These are phyloP conservation scores for Trichosanthes cucumerina DNA, from an alignment of 306 rosid genomes.

Conservation along the genomic window DNA sequence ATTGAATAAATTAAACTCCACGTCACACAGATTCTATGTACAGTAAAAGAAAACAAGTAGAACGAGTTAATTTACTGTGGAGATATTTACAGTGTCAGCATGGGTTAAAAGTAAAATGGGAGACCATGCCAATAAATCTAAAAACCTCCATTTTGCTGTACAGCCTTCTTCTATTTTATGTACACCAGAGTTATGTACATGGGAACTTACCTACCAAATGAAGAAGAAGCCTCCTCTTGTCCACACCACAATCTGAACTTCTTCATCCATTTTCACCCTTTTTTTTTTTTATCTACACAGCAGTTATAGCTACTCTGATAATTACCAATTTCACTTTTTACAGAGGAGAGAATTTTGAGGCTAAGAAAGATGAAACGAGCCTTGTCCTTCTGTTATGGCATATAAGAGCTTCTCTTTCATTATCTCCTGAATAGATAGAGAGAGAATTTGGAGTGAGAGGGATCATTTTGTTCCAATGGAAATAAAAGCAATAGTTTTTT, in stretches of 20 bases:
- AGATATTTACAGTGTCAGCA: constrained; percentile 8
- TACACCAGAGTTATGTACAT: constrained; percentile 6
- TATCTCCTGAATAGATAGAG: constrained; percentile 47
- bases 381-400: constrained; percentile 94
- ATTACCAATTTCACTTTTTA: constrained; percentile 44
- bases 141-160: constrained; percentile 25
- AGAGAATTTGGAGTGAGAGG: background rate
- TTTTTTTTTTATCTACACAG: constrained; percentile 32
- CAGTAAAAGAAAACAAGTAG: background rate
- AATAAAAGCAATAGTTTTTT: background rate
- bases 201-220: background rate
- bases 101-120: background rate
- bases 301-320: constrained; percentile 41
- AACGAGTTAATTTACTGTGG: background rate
- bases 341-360: background rate
- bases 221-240: constrained; percentile 34
- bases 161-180: constrained; percentile 17
- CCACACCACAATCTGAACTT: constrained; percentile 27
- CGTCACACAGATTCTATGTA: background rate
- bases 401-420: constrained; percentile 87
- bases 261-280: constrained; percentile 2
- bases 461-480: background rate
- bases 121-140: constrained; percentile 6
- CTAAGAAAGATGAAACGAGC: constrained; percentile 95
- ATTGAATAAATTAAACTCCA: background rate